A percentile compares a stretch with the other conserved stretches of the same genome.
Conservation (phyloP, 768 basidiomycete species). For the Lactifluus pinguis region DNA sequence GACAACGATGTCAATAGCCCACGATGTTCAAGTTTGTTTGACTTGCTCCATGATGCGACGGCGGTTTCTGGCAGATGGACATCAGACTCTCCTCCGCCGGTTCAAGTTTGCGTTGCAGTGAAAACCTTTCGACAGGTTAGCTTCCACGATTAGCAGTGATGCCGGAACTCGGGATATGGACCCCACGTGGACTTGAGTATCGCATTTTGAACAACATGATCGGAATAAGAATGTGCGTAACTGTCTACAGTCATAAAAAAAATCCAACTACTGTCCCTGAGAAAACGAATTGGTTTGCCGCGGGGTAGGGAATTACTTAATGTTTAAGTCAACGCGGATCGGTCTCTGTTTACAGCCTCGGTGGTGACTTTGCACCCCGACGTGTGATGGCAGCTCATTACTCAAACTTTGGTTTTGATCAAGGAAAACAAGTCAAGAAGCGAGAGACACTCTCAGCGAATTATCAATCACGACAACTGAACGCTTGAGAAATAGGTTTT, state of each 20-base stretch:
- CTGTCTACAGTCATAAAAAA: not conserved
- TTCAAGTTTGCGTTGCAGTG: too few relatives aligned
- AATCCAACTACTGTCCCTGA: not conserved
- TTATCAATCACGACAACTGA: not conserved
- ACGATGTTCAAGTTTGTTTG: not conserved
- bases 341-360: not conserved
- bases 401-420: not conserved
- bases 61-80: not conserved
- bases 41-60: not conserved
- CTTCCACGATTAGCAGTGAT: not conserved
- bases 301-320: not conserved
- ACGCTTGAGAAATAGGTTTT: not conserved
- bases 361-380: not conserved
- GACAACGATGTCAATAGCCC: not conserved
- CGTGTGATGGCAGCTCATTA: too few relatives aligned
- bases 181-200: not conserved
- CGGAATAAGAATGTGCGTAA: not conserved
- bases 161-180: not conserved
- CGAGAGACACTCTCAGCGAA: not conserved
- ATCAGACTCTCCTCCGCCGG: not conserved
- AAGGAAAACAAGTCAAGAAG: not conserved
- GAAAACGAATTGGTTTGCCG: not conserved
- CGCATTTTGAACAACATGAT: not conserved
- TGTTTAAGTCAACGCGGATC: not conserved
- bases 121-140: not conserved